Conservation (phyloP, 2,329 filamentous ascomycete species). For the Diplocarpon mali region DNA sequence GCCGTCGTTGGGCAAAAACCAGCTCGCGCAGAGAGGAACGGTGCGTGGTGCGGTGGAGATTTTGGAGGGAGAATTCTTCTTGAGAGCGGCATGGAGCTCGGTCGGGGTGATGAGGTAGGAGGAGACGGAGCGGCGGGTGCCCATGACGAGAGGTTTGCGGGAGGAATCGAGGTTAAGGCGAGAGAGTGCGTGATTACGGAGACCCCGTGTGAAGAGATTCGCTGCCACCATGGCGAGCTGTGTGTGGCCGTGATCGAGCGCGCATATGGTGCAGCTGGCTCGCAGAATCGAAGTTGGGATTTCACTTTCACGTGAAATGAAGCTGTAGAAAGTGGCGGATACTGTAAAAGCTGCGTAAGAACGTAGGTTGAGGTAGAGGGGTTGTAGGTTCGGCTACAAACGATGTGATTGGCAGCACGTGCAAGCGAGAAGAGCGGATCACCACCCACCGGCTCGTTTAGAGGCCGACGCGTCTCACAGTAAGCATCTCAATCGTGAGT, state of each 20-base stretch:
- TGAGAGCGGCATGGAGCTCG: conserved; percentile 70
- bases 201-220: conserved; percentile 8
- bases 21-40: conserved; percentile 82
- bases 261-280: conserved; percentile 10
- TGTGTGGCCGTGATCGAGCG: conserved; percentile 12
- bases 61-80: conserved; percentile 67
- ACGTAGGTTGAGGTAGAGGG: too few species aligned
- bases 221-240: conserved; percentile 24
- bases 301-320: neutral
- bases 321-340: conserved; percentile 1
- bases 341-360: too few species aligned
- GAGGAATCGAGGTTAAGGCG: conserved; percentile 9
- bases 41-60: conserved; percentile 75
- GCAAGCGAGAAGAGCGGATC: conserved; percentile 3
- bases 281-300: neutral
- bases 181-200: conserved; percentile 10
- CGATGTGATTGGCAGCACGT: conserved; percentile 11
- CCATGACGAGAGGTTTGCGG: conserved; percentile 24
- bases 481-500: neutral
- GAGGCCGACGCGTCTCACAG: neutral
- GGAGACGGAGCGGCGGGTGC: conserved; percentile 45
- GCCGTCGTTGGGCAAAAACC: conserved; percentile 91
- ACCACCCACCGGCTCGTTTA: neutral
- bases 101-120: conserved; percentile 80
- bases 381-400: neutral